Percentiles rank a stretch among this genome's conserved stretches.
phyloP scores from a whole-genome alignment of 2,329 filamentous ascomycete genomes.

The Fusarium begoniae region DNA sequence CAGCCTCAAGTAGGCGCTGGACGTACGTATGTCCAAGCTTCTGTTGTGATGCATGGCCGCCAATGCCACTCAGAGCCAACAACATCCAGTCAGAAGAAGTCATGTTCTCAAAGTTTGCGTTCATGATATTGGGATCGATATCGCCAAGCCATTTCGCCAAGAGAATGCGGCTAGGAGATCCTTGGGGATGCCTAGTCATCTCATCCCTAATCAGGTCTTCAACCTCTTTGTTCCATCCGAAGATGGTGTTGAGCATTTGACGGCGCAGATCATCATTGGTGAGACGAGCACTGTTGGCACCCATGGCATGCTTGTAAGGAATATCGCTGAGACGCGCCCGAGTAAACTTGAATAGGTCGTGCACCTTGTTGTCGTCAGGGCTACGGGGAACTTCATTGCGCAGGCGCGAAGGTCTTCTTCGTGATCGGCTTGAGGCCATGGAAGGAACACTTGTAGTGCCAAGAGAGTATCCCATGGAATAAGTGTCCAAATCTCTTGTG shows the following conservation, averaged over 20 bases:
- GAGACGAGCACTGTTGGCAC: constrained; percentile 65
- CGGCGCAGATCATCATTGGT: constrained; percentile 83
- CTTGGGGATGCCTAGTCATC: constrained; percentile 74
- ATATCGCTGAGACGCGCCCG: constrained; percentile 83
- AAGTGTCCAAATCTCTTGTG: constrained; percentile 57
- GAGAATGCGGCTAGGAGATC: constrained; percentile 81
- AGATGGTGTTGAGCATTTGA: constrained; percentile 94
- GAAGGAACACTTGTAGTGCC: constrained; percentile 52
- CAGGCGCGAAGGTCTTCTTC: constrained; percentile 71
- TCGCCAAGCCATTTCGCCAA: constrained; percentile 94
- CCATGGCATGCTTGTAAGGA: constrained; percentile 76
- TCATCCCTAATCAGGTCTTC: constrained; percentile 86
- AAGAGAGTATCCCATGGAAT: constrained; percentile 59
- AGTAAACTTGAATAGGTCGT: constrained; percentile 88
- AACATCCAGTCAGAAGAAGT: constrained; percentile 98
- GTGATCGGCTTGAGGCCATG: constrained; percentile 58
- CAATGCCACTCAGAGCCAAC: constrained; percentile 88
- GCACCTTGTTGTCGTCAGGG: constrained; percentile 74
- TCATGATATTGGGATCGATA: constrained; percentile 81
- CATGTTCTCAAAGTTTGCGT: constrained; percentile 83
- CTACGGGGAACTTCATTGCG: constrained; percentile 83
- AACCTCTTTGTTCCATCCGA: constrained; percentile 91
- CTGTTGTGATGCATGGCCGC: constrained; percentile 78
- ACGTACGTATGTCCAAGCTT: constrained; percentile 92
- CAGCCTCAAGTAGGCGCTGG: constrained; percentile 86